Conservation (phyloP, 257 asterid genomes). For the Solanum neorickii region DNA sequence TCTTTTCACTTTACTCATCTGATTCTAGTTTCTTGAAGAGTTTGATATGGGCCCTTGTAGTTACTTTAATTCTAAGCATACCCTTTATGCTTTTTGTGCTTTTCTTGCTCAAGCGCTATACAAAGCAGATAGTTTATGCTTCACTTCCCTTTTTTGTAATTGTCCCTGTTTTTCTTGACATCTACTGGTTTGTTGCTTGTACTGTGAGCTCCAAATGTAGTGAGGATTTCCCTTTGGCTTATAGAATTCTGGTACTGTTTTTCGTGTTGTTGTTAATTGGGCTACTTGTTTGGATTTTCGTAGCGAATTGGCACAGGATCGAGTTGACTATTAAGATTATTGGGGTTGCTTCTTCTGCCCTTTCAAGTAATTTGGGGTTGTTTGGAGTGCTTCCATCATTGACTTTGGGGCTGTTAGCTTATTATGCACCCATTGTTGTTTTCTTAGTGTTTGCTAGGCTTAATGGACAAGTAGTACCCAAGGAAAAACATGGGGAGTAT, state of each 20-base stretch:
- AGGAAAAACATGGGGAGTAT: conserved; percentile 46
- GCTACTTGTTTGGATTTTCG: conserved; percentile 77
- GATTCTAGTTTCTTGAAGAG: conserved; percentile 37
- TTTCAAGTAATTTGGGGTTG: conserved; percentile 59
- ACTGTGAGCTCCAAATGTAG: conserved; percentile 62
- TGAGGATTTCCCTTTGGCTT: conserved; percentile 59
- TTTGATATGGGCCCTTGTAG: conserved; percentile 74
- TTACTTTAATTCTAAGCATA: conserved; percentile 49
- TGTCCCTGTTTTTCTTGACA: conserved; percentile 58
- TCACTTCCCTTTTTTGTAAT: conserved; percentile 77
- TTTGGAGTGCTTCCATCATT: conserved; percentile 69
- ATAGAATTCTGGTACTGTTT: conserved; percentile 55
- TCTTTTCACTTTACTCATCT: conserved; percentile 12
- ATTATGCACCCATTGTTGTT: conserved; percentile 63
- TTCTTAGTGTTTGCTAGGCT: conserved; percentile 66
- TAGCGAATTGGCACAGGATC: conserved; percentile 76
- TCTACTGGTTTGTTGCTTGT: conserved; percentile 95
- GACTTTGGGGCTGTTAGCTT: conserved; percentile 46
- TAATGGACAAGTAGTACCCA: conserved; percentile 70
- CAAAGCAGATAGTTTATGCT: conserved; percentile 80
- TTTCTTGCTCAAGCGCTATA: conserved; percentile 59
- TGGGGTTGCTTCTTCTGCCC: conserved; percentile 63
- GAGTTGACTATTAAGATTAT: conserved; percentile 82
- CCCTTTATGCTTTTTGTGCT: conserved; percentile 59
- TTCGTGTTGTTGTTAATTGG: conserved; percentile 71